These are phyloP conservation scores for Dysphania ambrosioides DNA, from an alignment of 148 eudicot genomes.

Conservation along the genomic window DNA sequence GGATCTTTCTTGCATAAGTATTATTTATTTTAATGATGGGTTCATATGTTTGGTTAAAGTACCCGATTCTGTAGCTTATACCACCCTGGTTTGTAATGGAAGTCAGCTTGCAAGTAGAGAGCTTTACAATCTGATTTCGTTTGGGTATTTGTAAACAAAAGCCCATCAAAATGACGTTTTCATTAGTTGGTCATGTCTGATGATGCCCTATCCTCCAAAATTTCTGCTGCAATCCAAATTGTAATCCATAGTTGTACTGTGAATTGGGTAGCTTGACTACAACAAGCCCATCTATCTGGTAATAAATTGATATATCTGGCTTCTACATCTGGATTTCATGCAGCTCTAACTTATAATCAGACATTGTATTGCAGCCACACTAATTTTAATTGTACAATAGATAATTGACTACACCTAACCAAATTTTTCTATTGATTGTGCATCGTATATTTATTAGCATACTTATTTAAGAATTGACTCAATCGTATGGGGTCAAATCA, in stretches of 20 bases:
- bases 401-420: slow-evolving; percentile 11
- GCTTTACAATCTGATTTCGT: too few species aligned
- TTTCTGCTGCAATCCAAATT: too few species aligned
- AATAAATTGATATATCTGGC: neutral
- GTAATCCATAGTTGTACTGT: neutral
- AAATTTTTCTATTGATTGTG: neutral
- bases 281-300: neutral
- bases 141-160: too few species aligned
- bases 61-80: too few species aligned
- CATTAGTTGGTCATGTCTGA: too few species aligned
- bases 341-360: neutral
- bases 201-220: too few species aligned
- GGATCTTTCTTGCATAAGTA: too few species aligned
- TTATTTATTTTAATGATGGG: too few species aligned
- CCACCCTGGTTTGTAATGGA: too few species aligned
- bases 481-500: neutral
- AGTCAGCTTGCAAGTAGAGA: too few species aligned
- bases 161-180: too few species aligned
- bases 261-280: neutral
- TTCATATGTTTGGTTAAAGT: too few species aligned
- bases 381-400: neutral
- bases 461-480: neutral
- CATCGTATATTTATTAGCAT: neutral
- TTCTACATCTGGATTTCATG: neutral
- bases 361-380: neutral